Evolutionary conservation across 208 protist genomes (phyloP), one percentile per base, ranked within the genome.

Genomic region (Acanthamoeba quina): DNA sequence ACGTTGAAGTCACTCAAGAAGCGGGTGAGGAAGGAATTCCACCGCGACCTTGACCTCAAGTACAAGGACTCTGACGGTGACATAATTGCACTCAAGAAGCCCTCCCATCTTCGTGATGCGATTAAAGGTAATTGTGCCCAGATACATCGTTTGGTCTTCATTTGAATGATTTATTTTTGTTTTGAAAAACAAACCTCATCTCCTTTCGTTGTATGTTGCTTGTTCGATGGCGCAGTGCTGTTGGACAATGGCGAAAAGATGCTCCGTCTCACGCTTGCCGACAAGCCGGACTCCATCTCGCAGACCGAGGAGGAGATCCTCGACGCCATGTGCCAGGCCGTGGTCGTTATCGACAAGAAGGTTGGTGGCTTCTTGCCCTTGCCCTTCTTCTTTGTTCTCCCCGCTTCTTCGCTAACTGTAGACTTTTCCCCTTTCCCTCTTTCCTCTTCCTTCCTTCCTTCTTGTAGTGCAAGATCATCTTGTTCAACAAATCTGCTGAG

Each of bases 51-150:
- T 6, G 80, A 89, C 54, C 80, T 89, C 49, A 89, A 89, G 54
- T 89, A 89, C 80, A 89, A 89, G 80, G 80, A 89, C 21, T 66
- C 52, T 5, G 80, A 89, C 13, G 80, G 80, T 17, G 80, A 89
- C 80, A 34, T 89, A 5, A 89, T 89, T 49, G 80, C 56, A 9
- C 80, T 89, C 31, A 58, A 66, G 52, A 89, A 89, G 52, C 47
- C 80, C 24, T 89, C 80, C 26, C 80, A 89, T 49, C 80, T 89
- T 31, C 80, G 56, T 19, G 80, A 58, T 21, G 80, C 80, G 21
- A 58, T 89, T 21, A 66, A 58, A 66, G 80, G 56, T 58, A 58
- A 62, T 0, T 49, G n/a, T 34, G 29, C 37, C 11, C n/a, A n/a
- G n/a, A 13, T 11, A 13, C 37, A 62, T 62, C 6, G 1, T 5